Percentiles rank a stretch among this genome's conserved stretches.
Evolutionary conservation across 257 asterid genomes (phyloP).

Genomic region (Solanum ossicruentum): DNA sequence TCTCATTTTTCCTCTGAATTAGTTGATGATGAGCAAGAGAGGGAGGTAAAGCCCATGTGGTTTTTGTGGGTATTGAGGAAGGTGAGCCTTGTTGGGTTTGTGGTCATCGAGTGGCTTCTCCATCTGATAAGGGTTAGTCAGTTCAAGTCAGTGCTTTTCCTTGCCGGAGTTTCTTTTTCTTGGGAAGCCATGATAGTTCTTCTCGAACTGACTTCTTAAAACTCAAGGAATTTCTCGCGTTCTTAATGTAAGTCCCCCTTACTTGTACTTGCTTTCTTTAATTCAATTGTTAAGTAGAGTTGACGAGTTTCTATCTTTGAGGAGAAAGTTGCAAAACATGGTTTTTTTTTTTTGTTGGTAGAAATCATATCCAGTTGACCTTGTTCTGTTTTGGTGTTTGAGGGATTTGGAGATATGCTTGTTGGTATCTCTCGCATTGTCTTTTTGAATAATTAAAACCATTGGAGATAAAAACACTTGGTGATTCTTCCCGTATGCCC

Average conservation of each 20-base stretch:
- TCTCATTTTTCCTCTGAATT: not conserved
- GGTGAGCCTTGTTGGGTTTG: constrained; percentile 85
- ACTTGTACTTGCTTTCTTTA: not conserved
- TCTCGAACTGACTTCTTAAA: constrained; percentile 90
- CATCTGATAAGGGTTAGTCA: constrained; percentile 26
- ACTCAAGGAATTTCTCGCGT: constrained; percentile 86
- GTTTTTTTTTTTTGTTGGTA: not conserved
- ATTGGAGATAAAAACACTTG: too few relatives aligned
- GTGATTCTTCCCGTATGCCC: too few relatives aligned
- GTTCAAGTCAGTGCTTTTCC: constrained; percentile 79
- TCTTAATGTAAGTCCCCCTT: constrained; percentile 50
- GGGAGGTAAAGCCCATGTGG: constrained; percentile 89
- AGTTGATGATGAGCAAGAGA: constrained; percentile 53
- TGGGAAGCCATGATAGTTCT: constrained; percentile 91
- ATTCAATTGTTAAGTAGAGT: not conserved
- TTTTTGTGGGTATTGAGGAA: constrained; percentile 84
- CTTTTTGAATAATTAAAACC: not conserved
- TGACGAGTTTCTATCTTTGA: not conserved
- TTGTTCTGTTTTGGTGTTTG: not conserved
- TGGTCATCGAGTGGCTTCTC: constrained; percentile 72
- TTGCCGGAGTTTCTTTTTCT: constrained; percentile 72
- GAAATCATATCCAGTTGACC: not conserved
- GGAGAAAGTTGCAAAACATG: not conserved
- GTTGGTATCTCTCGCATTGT: not conserved
- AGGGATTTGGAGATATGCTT: not conserved